Base-by-base conservation (phyloP, 768 basidiomycete genomes). In the Naganishia onofrii region DNA sequence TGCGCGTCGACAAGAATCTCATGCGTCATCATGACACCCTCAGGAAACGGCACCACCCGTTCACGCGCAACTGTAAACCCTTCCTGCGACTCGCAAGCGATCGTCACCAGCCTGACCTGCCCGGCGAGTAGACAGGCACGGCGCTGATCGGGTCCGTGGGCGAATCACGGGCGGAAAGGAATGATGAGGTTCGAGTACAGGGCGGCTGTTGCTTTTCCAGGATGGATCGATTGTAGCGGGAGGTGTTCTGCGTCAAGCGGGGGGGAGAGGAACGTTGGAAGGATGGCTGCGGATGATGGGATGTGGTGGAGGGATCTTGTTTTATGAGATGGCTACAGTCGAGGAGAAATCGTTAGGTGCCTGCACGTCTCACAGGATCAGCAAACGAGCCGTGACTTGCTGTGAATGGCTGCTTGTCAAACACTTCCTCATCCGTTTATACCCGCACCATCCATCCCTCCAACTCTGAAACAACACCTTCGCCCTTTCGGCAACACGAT, bases 361-460 rank as follows among this genome's bases (percentile, higher is more conserved):
- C n/a, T n/a, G n/a, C n/a, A n/a, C n/a, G n/a, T n/a, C n/a, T n/a
- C n/a, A n/a, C n/a, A n/a, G n/a, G n/a, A n/a, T n/a, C n/a, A 23
- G 21, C 7, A 6, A 42, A 26, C 70, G 34, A 72, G 73, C 56
- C 15, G n/a, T n/a, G 48, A 8, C 76, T 53, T 56, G 77, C 76
- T 63, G 69, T 53, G 21, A 77, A 54, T 2, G 68, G 60, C 44
- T 68, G 52, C 64, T 75, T 71, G 55, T 76, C 75, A 55, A 70
- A 71, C 7, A 71, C 73, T 8, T 79, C 80, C 28, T 81, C 78
- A 0, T 77, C 78, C 26, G 57, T 67, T 78, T 78, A 81, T 12
- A 72, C 48, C 78, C 78, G 79, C 1, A 78, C n/a, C 15, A 70
- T 70, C 65, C 70, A 68, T 12, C 73, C 71, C 23, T 72, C 69